A percentile compares a stretch with the other conserved stretches of the same genome.
These are phyloP conservation scores for Malus hybrid DNA, from an alignment of 331 rosid species.

Conservation along the genomic window DNA sequence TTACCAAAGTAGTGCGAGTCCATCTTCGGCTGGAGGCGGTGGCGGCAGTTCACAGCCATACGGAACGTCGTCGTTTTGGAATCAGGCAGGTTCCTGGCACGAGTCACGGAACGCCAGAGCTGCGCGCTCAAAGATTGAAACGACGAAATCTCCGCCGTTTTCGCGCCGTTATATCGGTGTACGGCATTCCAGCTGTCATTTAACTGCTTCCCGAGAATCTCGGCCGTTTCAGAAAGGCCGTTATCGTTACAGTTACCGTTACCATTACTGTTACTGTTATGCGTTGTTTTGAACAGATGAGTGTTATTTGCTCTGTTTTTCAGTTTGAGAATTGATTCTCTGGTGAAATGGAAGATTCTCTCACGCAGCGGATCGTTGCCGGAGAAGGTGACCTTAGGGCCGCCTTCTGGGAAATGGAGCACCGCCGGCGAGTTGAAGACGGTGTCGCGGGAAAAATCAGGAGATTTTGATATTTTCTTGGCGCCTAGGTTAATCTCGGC, in stretches of 20 bases:
- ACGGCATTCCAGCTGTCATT: conserved; percentile 41
- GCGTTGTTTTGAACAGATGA: not conserved
- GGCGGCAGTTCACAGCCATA: conserved; percentile 95
- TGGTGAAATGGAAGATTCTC: conserved; percentile 63
- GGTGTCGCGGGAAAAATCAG: conserved; percentile 32
- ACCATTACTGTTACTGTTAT: not conserved
- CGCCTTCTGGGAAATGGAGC: conserved; percentile 52
- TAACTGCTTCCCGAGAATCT: conserved; percentile 33
- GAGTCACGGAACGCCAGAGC: conserved; percentile 84
- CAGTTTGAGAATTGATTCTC: conserved; percentile 55
- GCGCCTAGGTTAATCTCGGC: conserved; percentile 53
- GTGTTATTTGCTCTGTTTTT: conserved; percentile 46
- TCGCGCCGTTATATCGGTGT: not conserved
- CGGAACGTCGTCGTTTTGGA: conserved; percentile 72
- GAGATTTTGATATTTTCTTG: conserved; percentile 37
- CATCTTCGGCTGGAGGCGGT: conserved; percentile 58
- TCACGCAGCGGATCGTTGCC: conserved; percentile 60
- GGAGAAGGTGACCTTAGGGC: conserved; percentile 62
- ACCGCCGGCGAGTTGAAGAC: conserved; percentile 34
- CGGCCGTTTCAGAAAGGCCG: conserved; percentile 21
- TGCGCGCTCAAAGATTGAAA: conserved; percentile 79
- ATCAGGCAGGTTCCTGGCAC: conserved; percentile 44
- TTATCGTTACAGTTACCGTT: conserved; percentile 11
- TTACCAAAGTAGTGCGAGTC: conserved; percentile 77
- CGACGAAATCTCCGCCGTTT: conserved; percentile 61